Conservation (phyloP, 495 filamentous ascomycete genomes). For the Neurospora sp. region DNA sequence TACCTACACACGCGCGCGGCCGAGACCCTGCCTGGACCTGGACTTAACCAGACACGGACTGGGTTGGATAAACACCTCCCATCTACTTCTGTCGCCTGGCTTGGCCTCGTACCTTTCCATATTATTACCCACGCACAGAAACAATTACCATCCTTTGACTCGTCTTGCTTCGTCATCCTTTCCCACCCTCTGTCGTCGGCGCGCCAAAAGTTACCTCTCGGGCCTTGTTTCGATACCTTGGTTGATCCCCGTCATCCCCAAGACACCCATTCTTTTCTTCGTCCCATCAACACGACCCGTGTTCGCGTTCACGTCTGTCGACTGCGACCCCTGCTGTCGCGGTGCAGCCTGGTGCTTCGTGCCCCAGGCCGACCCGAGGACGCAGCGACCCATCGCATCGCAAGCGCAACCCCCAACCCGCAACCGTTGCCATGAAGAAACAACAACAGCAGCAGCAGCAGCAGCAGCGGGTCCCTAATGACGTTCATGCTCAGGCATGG, state of each 20-base stretch:
- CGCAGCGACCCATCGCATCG: slow-evolving; percentile 1
- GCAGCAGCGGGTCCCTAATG: slow-evolving; percentile 18
- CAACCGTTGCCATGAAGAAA: slow-evolving; percentile 21
- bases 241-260: not conserved
- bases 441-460: not conserved
- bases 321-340: slow-evolving; percentile 11
- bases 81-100: not conserved
- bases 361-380: slow-evolving; percentile 20
- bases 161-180: not conserved
- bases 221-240: not conserved
- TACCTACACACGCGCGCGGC: not conserved
- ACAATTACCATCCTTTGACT: not conserved
- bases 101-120: not conserved
- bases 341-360: slow-evolving; percentile 18
- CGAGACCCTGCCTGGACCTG: not conserved
- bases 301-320: slow-evolving; percentile 1
- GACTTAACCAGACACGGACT: not conserved
- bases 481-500: slow-evolving; percentile 23
- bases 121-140: not conserved
- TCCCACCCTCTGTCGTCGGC: not conserved
- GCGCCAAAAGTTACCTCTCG: not conserved
- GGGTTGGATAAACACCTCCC: not conserved
- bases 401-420: not conserved
- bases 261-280: not conserved
- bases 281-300: not conserved